A percentile compares a stretch with the other conserved stretches of the same genome.
These are phyloP conservation scores for Solanum chilense DNA, from an alignment of 257 asterid species.

Conservation along the genomic window DNA sequence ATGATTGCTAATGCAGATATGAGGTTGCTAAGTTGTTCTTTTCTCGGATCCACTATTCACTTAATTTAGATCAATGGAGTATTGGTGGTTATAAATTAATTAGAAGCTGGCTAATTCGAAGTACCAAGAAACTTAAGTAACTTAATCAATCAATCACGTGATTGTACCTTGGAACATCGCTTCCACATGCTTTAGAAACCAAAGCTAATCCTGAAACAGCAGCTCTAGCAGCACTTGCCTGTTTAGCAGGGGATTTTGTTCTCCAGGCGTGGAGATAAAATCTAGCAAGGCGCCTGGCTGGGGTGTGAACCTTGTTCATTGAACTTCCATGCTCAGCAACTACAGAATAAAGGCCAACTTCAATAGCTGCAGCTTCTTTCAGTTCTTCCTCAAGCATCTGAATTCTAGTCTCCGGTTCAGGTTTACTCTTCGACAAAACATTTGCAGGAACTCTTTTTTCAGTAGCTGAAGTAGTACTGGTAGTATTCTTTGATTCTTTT, in stretches of 20 bases:
- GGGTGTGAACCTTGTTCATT: constrained; percentile 64
- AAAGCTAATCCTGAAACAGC: constrained; percentile 70
- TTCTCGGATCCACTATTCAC: background rate
- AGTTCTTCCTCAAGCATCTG: constrained; percentile 79
- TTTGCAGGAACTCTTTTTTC: constrained; percentile 1
- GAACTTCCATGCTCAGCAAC: constrained; percentile 86
- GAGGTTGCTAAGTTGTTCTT: background rate
- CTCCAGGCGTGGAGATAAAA: constrained; percentile 63
- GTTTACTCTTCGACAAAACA: constrained; percentile 20
- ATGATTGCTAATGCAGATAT: background rate
- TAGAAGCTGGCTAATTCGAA: background rate
- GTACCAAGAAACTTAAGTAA: background rate
- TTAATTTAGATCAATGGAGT: background rate
- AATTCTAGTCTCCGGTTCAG: constrained; percentile 35
- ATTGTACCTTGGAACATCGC: constrained; percentile 73
- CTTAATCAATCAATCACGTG: background rate
- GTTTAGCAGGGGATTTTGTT: constrained; percentile 43
- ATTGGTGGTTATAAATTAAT: background rate
- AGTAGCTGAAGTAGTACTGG: background rate
- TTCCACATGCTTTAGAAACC: constrained; percentile 90
- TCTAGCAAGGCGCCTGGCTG: constrained; percentile 82
- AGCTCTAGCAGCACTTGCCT: constrained; percentile 79
- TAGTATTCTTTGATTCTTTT: background rate
- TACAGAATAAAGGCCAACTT: constrained; percentile 64
- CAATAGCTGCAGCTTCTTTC: constrained; percentile 71